Evolutionary conservation across 139 green algal genomes (phyloP).

Genomic region (Tetraselmis striata): DNA sequence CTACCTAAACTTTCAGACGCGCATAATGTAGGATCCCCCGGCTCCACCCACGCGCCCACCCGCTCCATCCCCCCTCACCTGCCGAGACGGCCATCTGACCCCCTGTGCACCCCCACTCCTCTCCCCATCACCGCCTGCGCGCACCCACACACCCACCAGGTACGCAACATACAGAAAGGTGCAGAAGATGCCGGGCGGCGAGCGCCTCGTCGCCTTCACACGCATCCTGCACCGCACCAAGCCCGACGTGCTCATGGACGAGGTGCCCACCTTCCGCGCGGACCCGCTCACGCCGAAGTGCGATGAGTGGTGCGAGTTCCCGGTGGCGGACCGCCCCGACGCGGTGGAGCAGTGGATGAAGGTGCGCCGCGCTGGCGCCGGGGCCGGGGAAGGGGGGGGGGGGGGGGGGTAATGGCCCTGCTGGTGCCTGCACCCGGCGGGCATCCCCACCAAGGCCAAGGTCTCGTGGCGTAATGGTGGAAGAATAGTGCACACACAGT

Average conservation of each 20-base stretch:
- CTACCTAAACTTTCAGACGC: constrained; percentile 85
- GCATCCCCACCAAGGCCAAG: no score
- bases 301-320: constrained; percentile 83
- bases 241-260: constrained; percentile 61
- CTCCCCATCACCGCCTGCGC: constrained; percentile 42
- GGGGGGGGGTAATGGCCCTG: no score
- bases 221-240: constrained; percentile 74
- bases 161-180: constrained; percentile 74
- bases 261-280: constrained; percentile 59
- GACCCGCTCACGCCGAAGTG: constrained; percentile 50
- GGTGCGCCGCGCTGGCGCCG: no score
- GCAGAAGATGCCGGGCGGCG: constrained; percentile 55
- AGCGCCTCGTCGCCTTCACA: constrained; percentile 75
- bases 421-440: no score
- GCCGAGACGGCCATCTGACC: no score
- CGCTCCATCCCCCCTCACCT: no score
- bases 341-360: constrained; percentile 78
- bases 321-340: constrained; percentile 73
- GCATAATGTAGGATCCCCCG: constrained; percentile 65
- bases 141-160: no score
- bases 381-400: no score
- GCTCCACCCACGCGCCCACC: no score
- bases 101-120: constrained; percentile 46
- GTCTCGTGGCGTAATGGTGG: no score
- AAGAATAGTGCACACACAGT: no score